Percentiles rank a stretch among this genome's conserved stretches.
These are phyloP conservation scores for Trichoderma gracile DNA, from an alignment of 2,329 filamentous ascomycete genomes.

Conservation along the genomic window DNA sequence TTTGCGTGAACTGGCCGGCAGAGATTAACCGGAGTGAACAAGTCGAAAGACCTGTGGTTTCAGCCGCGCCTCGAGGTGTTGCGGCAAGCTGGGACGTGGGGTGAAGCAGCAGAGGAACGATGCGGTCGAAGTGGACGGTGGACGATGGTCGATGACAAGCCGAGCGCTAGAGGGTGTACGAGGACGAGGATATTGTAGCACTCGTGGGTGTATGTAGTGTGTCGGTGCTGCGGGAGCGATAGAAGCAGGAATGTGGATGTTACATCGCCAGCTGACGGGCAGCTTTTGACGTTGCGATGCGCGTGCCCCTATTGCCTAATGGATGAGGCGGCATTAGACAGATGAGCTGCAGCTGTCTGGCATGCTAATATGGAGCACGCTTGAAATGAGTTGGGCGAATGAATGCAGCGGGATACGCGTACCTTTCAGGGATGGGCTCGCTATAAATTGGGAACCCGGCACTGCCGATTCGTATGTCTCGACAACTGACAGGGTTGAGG, in stretches of 20 bases:
- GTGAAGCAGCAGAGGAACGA: not conserved
- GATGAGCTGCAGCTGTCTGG: slow-evolving; percentile 17
- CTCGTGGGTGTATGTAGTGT: too few species aligned
- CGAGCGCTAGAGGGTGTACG: not conserved
- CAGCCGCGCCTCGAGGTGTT: not conserved
- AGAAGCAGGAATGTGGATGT: slow-evolving; percentile 6
- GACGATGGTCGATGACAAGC: not conserved
- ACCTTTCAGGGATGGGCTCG: slow-evolving; percentile 6
- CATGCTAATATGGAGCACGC: not conserved
- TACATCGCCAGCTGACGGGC: not conserved
- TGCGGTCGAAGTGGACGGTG: not conserved
- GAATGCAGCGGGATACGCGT: slow-evolving; percentile 8
- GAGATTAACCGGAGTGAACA: slow-evolving; percentile 1
- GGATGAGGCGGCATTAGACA: not conserved
- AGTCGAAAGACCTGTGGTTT: not conserved
- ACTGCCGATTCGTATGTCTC: slow-evolving; percentile 8
- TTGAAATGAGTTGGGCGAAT: too few species aligned
- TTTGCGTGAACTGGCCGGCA: not conserved
- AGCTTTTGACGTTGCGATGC: not conserved
- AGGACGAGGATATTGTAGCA: too few species aligned
- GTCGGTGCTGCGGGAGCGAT: not conserved
- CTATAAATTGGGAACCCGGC: not conserved
- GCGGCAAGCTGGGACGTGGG: not conserved
- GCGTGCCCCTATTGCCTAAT: slow-evolving; percentile 17
- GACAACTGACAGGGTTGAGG: slow-evolving; percentile 1